Base-by-base conservation (phyloP, 306 rosid species). In the Dicorynia guianensis region DNA sequence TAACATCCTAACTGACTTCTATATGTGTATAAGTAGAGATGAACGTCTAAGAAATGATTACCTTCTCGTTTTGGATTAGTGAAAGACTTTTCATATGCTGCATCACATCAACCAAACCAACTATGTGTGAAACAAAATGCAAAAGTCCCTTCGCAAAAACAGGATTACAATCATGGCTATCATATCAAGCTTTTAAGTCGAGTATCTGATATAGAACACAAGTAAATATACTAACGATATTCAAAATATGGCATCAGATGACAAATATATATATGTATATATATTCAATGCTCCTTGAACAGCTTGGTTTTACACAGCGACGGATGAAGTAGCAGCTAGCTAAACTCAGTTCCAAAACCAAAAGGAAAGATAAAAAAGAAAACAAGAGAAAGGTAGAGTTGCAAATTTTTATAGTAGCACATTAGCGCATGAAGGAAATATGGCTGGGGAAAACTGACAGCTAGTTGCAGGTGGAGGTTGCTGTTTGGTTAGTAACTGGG, bases 401-500 rank as follows among this genome's bases (percentile, higher is more conserved):
- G 11, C 19, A 34, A 14, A 4, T 2, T 18, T 50, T 1, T n/a
- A 3, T 1, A 50, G 38, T 15, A 78, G 19, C 55, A 65, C 44
- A 60, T 13, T 33, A 43, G 15, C 34, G 25, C 11, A 43, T 42
- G 42, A 47, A 67, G 62, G 20, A 63, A 62, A 70, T 6, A 70
- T 6, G 6, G 77, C 8, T 38, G 11, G 46, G 67, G 65, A 52
- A 25, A 61, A 43, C 10, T 50, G 40, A 14, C 3, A 48, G 61
- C 64, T 71, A 60, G 67, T 76, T 83, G 52, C 11, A 50, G 70
- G 75, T 74, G 72, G 80, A 80, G 46, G 67, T 77, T 58, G 76
- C 12, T n/a, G 67, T 79, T 48, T 79, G 83, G 8, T 77, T 17
- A 20, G 72, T 13, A 66, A 84, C 70, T 0, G 95, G 97, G 71